Evolutionary conservation across 2,329 filamentous ascomycete genomes (phyloP), one percentile per base, ranked within the genome.

Genomic region (Colletotrichum trifolii): DNA sequence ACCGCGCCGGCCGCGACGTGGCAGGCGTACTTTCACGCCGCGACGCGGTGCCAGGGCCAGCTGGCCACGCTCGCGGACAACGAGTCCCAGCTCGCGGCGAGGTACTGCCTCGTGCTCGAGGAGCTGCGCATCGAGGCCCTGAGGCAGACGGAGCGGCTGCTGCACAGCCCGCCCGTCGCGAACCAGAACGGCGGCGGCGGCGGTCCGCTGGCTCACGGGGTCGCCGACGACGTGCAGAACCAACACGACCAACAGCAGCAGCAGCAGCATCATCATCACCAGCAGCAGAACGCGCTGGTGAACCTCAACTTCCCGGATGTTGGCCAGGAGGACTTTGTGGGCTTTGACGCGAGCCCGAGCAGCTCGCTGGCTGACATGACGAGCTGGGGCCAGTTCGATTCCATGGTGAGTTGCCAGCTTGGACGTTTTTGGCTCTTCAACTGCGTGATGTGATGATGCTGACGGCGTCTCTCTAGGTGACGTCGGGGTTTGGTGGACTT

Each of bases 41-140:
- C 80, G 0, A 73, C 72, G 1, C 74, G 73, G 43, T 82, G 80
- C 46, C 81, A 82, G 53, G 59, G 67, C 1, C 78, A 81, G 50
- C 75, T 83, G 6, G 71, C 76, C 0, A 71, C 69, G 1, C 75
- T 78, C 42, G 78, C 77, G 0, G 74, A 74, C 2, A 72, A 73
- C 6, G 77, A 77, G 1, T 81, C 80, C 0, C 55, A 56, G 8
- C 72, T 82, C 7, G 72, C 75, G 1, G 73, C 79, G 47, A 71
- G 81, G n/a, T 82, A 82, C 54, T 75, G 75, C 1, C 71, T 82
- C 12, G 78, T 82, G 1, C 69, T 82, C 0, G 75, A 81, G 33
- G 78, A 81, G 47, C 58, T 68, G 1, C 54, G 66, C 0, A 60
- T 49, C n/a, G 66, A 68, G 36, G 66, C 66, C 0, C 17, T 68